phyloP scores from a whole-genome alignment of 306 rosid species.

The Oemleria cerasiformis region DNA sequence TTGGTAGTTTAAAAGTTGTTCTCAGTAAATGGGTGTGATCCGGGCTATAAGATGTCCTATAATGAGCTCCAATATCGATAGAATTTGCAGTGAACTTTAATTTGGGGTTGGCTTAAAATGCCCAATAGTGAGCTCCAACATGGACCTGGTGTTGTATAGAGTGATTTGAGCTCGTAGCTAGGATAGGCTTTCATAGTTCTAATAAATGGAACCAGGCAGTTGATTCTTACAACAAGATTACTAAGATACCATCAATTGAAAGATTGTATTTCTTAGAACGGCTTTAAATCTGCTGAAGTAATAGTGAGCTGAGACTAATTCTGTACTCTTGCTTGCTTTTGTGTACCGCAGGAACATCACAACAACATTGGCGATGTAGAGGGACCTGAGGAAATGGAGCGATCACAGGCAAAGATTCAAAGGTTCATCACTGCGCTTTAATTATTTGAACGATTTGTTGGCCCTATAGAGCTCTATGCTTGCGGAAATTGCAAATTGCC shows the following conservation, averaged over 20 bases:
- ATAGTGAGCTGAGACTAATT: neutral
- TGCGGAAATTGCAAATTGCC: neutral
- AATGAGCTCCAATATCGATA: neutral
- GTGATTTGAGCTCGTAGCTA: neutral
- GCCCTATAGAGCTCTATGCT: neutral
- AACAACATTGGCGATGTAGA: slow-evolving; percentile 90
- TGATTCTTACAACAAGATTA: neutral
- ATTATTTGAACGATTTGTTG: slow-evolving; percentile 4
- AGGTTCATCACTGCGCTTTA: slow-evolving; percentile 72
- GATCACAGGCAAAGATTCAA: slow-evolving; percentile 76
- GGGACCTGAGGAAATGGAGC: slow-evolving; percentile 91
- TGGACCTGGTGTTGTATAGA: neutral
- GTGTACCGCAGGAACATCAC: slow-evolving; percentile 66
- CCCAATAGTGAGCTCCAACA: neutral
- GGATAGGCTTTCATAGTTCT: neutral
- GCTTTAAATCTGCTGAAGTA: neutral
- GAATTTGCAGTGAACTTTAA: neutral
- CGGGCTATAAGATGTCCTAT: neutral
- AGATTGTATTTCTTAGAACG: neutral
- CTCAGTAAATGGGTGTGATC: neutral
- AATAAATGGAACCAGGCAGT: neutral
- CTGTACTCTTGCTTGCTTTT: neutral
- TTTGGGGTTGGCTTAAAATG: neutral
- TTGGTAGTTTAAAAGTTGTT: neutral
- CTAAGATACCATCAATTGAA: neutral